Base-by-base conservation (phyloP, 352 stramenopile genomes). In the Pythium grandisporangium region DNA sequence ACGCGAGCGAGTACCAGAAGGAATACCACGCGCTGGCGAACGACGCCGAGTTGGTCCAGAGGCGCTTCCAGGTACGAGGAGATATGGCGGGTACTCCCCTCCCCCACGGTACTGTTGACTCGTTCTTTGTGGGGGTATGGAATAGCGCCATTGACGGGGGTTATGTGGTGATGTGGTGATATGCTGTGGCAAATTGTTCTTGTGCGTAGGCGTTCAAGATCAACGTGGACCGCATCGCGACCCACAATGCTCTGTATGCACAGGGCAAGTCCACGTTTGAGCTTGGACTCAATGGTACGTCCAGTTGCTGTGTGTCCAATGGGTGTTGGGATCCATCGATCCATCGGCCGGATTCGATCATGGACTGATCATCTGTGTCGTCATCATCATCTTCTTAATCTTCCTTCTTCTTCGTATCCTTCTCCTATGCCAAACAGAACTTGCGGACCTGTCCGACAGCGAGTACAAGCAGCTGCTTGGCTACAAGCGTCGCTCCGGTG, bases 1-100 rank as follows among this genome's bases (percentile, higher is more conserved):
- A 81, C 48, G 65, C 65, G 6, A 54, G 75, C 27, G 65, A 78
- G 46, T 76, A 54, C 39, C 44, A 66, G 29, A 81, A 81, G 44
- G 44, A 55, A 36, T 81, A 81, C 27, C 59, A 60, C 41, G 53
- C 39, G 16, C 42, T 58, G 16, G 34, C 41, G 19, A 78, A 81
- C 46, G 52, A 66, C 16, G 27, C 73, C 35, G 51, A 37, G 2
- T 30, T 71, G 6, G 68, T 81, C 25, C 51, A 58, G 55, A 42
- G 34, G n/a, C 52, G 57, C n/a, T 78, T 71, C 33, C 44, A 43
- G 34, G 52, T 65, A 26, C 17, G 21, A 24, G 35, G 34, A 30
- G n/a, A 33, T 24, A 24, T 25, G 5, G 13, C 48, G 17, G 16
- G 5, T 13, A 24, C 11, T 13, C 10, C n/a, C n/a, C 16, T 23